Base-by-base conservation (phyloP, 495 filamentous ascomycete species). In the Articulospora tetracladia region DNA sequence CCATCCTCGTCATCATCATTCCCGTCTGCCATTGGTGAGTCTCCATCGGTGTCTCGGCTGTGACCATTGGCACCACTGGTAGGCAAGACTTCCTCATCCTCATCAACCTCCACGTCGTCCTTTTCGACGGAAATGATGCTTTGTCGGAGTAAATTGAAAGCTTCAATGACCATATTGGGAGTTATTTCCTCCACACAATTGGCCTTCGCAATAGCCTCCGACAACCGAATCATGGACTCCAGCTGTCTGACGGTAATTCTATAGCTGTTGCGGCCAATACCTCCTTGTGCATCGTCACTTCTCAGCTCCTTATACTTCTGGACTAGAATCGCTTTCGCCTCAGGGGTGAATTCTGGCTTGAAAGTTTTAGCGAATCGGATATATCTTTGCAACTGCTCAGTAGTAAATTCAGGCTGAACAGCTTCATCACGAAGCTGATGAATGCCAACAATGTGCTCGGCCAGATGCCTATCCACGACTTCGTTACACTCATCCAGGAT, bases 101-200 rank as follows among this genome's bases (percentile, higher is more conserved):
- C 93, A 15, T 97, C 93, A 34, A 99, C 89, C 69, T 98, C 94
- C 15, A 99, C 87, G 63, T 99, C 94, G 65, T 99, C 94, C 66
- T 97, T 94, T 72, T 99, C 95, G 19, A 99, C 93, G 17, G 89
- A 93, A 65, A 99, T 96, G 70, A 99, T 98, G 73, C 88, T 92
- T 74, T 96, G 92, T 28, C 91, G 76, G 4, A 99, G 80, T 7
- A 99, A 81, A 53, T 93, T 88, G 68, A 86, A 97, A 1, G 92
- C 94, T 71, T 99, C 94, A 23, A 86, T 81, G 13, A 99, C 94
- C 66, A 97, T 93, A 0, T 82, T 84, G 27, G 88, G 82, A 0
- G 85, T 85, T 55, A 99, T 86, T 63, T 97, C 92, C 68, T 93
- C 92, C 28, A 97, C 90, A 72, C 94, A 98, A 69, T 96, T 98